Percentiles rank a stretch among this genome's conserved stretches.
Conservation (phyloP, 441 rosid genomes). For the Eugenia klotzschiana region DNA sequence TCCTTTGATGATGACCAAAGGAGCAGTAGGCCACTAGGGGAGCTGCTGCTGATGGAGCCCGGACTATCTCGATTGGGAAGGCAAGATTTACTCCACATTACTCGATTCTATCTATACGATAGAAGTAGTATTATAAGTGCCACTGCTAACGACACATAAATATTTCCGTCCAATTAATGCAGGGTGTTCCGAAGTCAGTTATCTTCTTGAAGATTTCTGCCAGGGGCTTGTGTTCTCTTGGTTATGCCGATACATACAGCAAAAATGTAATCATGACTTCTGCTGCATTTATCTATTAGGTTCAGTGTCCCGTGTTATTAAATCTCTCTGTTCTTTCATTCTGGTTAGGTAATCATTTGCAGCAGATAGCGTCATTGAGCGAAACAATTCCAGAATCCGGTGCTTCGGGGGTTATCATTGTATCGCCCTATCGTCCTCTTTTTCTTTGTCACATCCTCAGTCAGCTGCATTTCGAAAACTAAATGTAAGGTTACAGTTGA, state of each 20-base stretch:
- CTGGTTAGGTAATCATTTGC: background rate
- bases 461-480: background rate
- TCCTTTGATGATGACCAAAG: constrained; percentile 20
- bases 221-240: background rate
- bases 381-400: background rate
- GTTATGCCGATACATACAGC: background rate
- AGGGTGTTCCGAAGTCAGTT: background rate
- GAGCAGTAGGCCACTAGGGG: constrained; percentile 41
- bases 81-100: constrained; percentile 8
- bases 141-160: background rate
- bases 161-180: background rate
- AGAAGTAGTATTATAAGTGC: background rate
- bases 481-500: background rate
- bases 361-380: background rate
- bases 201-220: background rate
- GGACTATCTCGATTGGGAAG: constrained; percentile 61
- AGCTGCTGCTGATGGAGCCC: constrained; percentile 70
- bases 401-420: background rate
- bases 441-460: background rate
- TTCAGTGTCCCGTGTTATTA: background rate
- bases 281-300: background rate
- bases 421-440: background rate
- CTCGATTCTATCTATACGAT: background rate
- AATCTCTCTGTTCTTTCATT: background rate
- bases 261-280: background rate